Conservation (phyloP, 345 rosid species). For the Fremontodendron californicum region DNA sequence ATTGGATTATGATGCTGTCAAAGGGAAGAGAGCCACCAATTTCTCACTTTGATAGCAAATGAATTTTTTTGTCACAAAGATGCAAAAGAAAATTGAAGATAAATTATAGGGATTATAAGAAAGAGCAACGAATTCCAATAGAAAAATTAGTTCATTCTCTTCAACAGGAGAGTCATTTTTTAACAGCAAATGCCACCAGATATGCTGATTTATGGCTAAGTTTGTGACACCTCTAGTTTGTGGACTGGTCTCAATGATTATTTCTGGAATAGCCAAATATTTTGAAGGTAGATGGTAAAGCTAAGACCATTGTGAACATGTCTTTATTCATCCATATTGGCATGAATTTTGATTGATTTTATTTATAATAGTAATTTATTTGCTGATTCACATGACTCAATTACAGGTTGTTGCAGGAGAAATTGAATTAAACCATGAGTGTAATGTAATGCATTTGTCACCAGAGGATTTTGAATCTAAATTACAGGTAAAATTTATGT, state of each 20-base stretch:
- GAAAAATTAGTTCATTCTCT: neutral
- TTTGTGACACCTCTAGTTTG: too few relatives aligned
- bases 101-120: neutral
- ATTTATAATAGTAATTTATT: neutral
- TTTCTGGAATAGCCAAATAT: neutral
- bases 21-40: neutral
- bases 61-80: neutral
- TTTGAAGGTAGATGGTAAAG: neutral
- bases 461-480: constrained; percentile 96
- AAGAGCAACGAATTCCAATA: neutral
- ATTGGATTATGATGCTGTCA: neutral
- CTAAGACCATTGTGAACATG: neutral
- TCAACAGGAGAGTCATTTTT: neutral
- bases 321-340: neutral
- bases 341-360: neutral
- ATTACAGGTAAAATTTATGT: constrained; percentile 55
- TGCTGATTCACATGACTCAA: constrained; percentile 12
- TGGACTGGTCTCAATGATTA: neutral
- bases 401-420: constrained; percentile 96
- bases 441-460: constrained; percentile 87
- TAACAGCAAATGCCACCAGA: constrained; percentile 3
- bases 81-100: neutral
- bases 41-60: neutral
- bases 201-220: neutral
- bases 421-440: constrained; percentile 87